Evolutionary conservation across 441 rosid genomes (phyloP), one percentile per base, ranked within the genome.

Genomic region (Pelargonium myrrhifolium): DNA sequence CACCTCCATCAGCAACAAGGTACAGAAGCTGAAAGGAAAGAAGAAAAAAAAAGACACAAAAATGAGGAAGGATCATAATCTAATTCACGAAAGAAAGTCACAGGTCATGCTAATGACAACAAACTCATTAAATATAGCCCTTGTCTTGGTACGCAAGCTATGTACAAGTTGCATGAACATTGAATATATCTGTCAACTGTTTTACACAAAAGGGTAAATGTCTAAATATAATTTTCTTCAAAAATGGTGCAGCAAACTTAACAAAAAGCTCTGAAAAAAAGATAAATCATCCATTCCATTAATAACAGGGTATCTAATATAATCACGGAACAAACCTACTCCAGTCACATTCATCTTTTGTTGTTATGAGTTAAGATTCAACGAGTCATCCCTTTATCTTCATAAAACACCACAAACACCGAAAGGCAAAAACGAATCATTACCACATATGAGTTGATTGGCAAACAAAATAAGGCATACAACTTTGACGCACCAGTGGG

Each of bases 261-360:
- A 58, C 62, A 55, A 58, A 58, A 58, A 26, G 40, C 40, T 37
- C 31, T 58, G 35, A 21, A 21, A 58, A 26, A 6, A 55, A 55
- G 60, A 58, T 7, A 58, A 58, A 22, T 12, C 24, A 58, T 58
- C 15, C 62, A 55, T 21, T 22, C 14, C 31, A 11, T 58, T 24
- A 58, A 21, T 58, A 58, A 58, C 62, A 58, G 49, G 49, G n/a
- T 43, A 43, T 43, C 49, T 43, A 43, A 37, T 37, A 53, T n/a
- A 53, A 53, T 53, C 17, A 53, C 22, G 18, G 40, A 62, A 62
- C 18, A 28, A 62, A 62, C 31, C 21, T 40, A 62, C 18, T 62
- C 11, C 40, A 62, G 65, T 62, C 65, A 62, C 42, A 35, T 35
- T 15, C 42, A 62, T 58, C 14, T 22, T 21, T 58, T 58, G n/a